Conservation (phyloP, 331 rosid species). For the Malus hybrid region DNA sequence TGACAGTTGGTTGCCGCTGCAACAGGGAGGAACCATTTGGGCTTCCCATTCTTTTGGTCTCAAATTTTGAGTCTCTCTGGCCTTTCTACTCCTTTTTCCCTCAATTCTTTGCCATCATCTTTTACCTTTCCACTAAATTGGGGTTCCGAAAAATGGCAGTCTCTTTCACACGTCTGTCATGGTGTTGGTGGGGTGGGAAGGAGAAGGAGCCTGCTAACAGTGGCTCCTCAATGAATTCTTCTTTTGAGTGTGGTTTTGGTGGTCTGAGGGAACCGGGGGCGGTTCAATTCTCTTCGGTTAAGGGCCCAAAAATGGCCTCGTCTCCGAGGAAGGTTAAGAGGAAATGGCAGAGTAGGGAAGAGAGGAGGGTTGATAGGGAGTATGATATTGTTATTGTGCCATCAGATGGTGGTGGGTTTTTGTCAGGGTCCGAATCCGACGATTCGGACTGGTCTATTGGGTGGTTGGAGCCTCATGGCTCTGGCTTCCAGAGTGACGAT, state of each 20-base stretch:
- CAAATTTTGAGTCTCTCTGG: conserved; percentile 13
- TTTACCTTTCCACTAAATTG: conserved; percentile 4
- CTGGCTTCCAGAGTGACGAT: conserved; percentile 55
- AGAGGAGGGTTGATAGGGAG: conserved; percentile 64
- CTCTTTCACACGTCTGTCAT: conserved; percentile 61
- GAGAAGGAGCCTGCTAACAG: conserved; percentile 53
- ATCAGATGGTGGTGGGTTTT: conserved; percentile 67
- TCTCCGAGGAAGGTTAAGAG: conserved; percentile 44
- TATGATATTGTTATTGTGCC: conserved; percentile 78
- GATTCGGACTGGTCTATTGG: conserved; percentile 88
- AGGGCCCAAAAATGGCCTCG: conserved; percentile 47
- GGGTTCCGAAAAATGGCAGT: conserved; percentile 47
- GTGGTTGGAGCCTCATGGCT: conserved; percentile 92
- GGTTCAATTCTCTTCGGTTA: conserved; percentile 46
- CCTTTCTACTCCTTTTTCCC: conserved; percentile 14
- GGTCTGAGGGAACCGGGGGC: conserved; percentile 49
- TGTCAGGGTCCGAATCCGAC: conserved; percentile 75
- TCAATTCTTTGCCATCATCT: conserved; percentile 24
- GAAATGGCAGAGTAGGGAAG: conserved; percentile 74
- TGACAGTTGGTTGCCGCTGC: conserved; percentile 54
- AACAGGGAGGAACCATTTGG: conserved; percentile 58
- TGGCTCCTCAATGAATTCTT: conserved; percentile 42
- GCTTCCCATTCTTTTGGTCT: conserved; percentile 25
- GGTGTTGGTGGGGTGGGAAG: conserved; percentile 75
- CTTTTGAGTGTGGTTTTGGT: conserved; percentile 50